These are phyloP conservation scores for Aegilops longissima DNA, from an alignment of 176 grass and related monocot genomes.

Conservation along the genomic window DNA sequence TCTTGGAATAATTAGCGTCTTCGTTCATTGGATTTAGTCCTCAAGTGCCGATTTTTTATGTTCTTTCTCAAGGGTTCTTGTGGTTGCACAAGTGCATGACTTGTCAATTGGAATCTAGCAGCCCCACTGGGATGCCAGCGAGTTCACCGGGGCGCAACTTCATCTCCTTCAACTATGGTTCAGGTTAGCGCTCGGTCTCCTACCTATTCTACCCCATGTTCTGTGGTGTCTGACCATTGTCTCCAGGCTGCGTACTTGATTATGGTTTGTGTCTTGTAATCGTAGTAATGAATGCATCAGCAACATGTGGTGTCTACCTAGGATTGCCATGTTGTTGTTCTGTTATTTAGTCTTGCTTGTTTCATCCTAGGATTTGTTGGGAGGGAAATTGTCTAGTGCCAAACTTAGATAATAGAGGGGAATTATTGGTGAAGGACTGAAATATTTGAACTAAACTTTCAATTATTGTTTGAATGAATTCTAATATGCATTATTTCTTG, in stretches of 20 bases:
- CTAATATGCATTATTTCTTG: not conserved
- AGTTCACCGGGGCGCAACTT: too few species aligned
- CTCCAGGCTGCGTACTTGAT: not conserved
- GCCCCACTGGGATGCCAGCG: too few species aligned
- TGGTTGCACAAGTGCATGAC: too few species aligned
- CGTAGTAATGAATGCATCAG: not conserved
- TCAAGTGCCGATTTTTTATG: too few species aligned
- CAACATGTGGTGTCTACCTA: not conserved
- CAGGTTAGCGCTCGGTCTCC: too few species aligned
- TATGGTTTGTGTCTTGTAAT: not conserved
- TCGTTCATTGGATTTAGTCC: too few species aligned
- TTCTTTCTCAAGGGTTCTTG: too few species aligned
- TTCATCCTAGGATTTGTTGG: not conserved
- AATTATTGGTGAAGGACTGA: not conserved
- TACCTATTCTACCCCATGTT: too few species aligned
- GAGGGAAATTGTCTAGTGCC: not conserved
- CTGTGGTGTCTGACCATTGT: too few species aligned
- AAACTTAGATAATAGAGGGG: not conserved
- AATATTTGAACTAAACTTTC: not conserved
- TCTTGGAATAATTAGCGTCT: too few species aligned
- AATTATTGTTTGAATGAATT: not conserved
- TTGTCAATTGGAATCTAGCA: too few species aligned
- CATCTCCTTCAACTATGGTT: too few species aligned
- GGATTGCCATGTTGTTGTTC: not conserved
- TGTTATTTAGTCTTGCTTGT: not conserved